phyloP scores from a whole-genome alignment of 495 filamentous ascomycete species.

The Darksidea phi region DNA sequence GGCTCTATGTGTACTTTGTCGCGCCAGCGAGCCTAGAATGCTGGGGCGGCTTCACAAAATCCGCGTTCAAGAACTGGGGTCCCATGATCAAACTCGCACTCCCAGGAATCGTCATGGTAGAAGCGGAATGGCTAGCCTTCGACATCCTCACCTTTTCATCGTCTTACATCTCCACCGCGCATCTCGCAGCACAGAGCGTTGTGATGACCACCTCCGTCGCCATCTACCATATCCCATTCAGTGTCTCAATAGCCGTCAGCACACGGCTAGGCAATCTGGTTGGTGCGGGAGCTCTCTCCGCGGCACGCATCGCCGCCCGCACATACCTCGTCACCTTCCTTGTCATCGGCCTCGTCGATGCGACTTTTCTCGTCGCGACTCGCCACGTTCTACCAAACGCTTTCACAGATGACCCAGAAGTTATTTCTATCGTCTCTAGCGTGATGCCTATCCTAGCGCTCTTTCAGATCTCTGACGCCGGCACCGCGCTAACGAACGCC shows the following conservation, averaged over 20 bases:
- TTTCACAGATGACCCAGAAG: constrained; percentile 16
- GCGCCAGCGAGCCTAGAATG: constrained; percentile 23
- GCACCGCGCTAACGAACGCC: constrained; percentile 7
- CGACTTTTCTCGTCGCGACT: background rate
- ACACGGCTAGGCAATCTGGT: constrained; percentile 28
- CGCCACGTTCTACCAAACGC: constrained; percentile 7
- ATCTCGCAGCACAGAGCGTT: constrained; percentile 36
- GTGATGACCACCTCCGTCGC: constrained; percentile 24
- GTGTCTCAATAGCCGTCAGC: constrained; percentile 17
- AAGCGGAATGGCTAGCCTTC: constrained; percentile 38
- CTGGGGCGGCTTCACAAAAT: constrained; percentile 32
- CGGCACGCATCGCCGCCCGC: constrained; percentile 12
- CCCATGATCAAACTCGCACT: constrained; percentile 37
- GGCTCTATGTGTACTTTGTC: constrained; percentile 28
- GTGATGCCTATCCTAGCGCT: constrained; percentile 20
- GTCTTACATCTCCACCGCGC: constrained; percentile 20
- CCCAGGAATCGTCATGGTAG: constrained; percentile 35
- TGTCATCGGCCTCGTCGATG: constrained; percentile 21
- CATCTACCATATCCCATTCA: constrained; percentile 34
- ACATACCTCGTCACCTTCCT: constrained; percentile 21
- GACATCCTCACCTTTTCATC: constrained; percentile 33
- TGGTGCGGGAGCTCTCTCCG: constrained; percentile 14
- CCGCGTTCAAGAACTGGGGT: constrained; percentile 33
- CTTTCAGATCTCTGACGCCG: constrained; percentile 24
- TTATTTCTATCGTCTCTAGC: constrained; percentile 8